Base-by-base conservation (phyloP, 1,139 yeast species). In the Keqinozyma sinolaborantium region DNA sequence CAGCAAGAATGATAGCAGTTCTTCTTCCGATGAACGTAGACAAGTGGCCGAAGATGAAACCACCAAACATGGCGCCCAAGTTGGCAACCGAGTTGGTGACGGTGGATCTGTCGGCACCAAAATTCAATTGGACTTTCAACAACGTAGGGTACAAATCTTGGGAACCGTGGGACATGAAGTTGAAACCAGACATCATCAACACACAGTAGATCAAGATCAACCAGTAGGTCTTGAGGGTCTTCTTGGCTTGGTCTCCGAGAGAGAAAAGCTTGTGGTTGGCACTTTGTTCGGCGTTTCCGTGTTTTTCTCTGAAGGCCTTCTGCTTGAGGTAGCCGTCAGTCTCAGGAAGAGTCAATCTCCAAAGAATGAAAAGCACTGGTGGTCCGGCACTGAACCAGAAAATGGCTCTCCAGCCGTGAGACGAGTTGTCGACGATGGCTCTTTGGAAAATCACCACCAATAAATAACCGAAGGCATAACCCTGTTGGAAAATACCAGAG, bases 331-430 rank as follows among this genome's bases (percentile, higher is more conserved):
- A 64, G 6, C 63, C 48, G 31, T 63, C 59, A n/a, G 71, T 62
- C 50, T 66, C 72, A 0, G 69, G 68, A 24, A 52, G 48, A 23
- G 50, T 48, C 23, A 47, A 48, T 45, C 71, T 57, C 67, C 68
- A 63, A 16, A 51, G 36, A 29, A 64, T 54, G 29, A 66, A 57
- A 23, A 64, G 39, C 8, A 61, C 60, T 11, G 70, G 66, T 5
- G 66, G 64, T 24, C 72, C 70, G 14, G 71, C 70, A 18, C 63
- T 52, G 34, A 65, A 65, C 67, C 69, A 66, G 47, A 64, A 65
- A 31, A 66, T 38, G 4, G 65, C 50, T 49, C 70, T 56, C 72
- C 73, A 66, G 3, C 56, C 56, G 25, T 56, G 50, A 3, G 53
- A 39, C 7, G 64, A 53, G 28, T 54, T 61, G 34, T 59, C 58